These are phyloP conservation scores for Chrysanthemum seticuspe DNA, from an alignment of 129 eudicot genomes.

Conservation along the genomic window DNA sequence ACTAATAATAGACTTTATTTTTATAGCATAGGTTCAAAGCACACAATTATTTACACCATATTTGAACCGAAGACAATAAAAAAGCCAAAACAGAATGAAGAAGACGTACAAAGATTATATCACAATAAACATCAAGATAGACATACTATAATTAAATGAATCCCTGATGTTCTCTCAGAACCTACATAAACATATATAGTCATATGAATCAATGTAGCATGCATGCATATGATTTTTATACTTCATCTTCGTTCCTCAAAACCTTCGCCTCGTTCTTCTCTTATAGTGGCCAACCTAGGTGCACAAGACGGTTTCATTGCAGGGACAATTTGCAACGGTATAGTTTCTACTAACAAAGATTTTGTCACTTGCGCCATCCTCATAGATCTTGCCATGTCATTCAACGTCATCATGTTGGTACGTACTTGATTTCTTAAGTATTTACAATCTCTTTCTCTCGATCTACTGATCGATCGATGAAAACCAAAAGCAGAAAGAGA, in stretches of 20 bases:
- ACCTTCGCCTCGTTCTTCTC: constrained; percentile 51
- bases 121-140: constrained; percentile 26
- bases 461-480: constrained; percentile 27
- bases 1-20: constrained; percentile 1
- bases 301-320: constrained; percentile 42
- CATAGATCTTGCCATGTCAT: constrained; percentile 38
- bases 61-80: constrained; percentile 12
- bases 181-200: constrained; percentile 21
- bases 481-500: constrained; percentile 34
- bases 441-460: constrained; percentile 10
- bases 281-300: constrained; percentile 55
- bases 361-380: constrained; percentile 32
- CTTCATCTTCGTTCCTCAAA: constrained; percentile 34
- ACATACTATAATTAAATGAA: constrained; percentile 22
- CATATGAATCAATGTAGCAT: not conserved
- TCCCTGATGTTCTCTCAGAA: constrained; percentile 23
- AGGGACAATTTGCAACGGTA: constrained; percentile 38
- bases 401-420: constrained; percentile 42
- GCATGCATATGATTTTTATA: not conserved
- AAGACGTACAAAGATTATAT: constrained; percentile 24
- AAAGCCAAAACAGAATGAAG: constrained; percentile 8
- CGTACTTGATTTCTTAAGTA: constrained; percentile 20
- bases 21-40: constrained; percentile 21
- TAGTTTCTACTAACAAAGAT: constrained; percentile 36
- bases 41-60: constrained; percentile 26